Base-by-base conservation (phyloP, 257 asterid genomes). In the Solanum megistacrolobum region DNA sequence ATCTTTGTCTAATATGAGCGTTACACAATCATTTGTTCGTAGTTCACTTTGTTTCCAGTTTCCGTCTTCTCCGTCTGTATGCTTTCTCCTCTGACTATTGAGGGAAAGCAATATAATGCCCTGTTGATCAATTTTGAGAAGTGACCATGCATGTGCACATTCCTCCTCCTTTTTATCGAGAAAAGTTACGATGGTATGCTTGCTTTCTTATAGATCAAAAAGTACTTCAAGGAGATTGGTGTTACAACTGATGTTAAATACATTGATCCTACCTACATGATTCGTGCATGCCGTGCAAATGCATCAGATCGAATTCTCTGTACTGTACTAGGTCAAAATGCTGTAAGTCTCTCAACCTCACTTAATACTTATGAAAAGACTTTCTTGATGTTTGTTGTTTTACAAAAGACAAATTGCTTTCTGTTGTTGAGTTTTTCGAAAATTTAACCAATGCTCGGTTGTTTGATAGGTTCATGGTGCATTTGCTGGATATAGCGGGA, bases 251-350 rank as follows among this genome's bases (percentile, higher is more conserved):
- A 95, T 86, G 98, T 95, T 86, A 97, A 97, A 89, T 97, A 94
- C 92, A 97, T 97, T 12, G 98, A 97, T 91, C 99, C 99, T 14
- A 96, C 98, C 38, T 97, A 97, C 91, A 97, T 97, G 98, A 96
- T 97, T 88, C 98, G 99, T 35, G 99, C 98, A 60, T 95, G 99
- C 87, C 98, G 98, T 89, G 98, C 99, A 90, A 97, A 96, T 89
- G 99, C 98, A 84, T 96, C 99, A 5, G 98, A 97, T 90, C 94
- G 98, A 90, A 95, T 97, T 89, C 98, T 97, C 82, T 97, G 98
- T 91, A 94, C 99, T 18, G 98, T 96, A 83, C 98, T 97, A 83
- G 98, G 98, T 75, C 99, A 97, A 96, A 97, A 97, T 91, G 99
- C 98, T 74, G 99, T 94, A 93, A 92, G 98, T 88, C 79, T 60